Percentiles rank a stretch among this genome's conserved stretches.
phyloP scores from a whole-genome alignment of 352 stramenopile genomes.

The Phytophthora aleatoria region DNA sequence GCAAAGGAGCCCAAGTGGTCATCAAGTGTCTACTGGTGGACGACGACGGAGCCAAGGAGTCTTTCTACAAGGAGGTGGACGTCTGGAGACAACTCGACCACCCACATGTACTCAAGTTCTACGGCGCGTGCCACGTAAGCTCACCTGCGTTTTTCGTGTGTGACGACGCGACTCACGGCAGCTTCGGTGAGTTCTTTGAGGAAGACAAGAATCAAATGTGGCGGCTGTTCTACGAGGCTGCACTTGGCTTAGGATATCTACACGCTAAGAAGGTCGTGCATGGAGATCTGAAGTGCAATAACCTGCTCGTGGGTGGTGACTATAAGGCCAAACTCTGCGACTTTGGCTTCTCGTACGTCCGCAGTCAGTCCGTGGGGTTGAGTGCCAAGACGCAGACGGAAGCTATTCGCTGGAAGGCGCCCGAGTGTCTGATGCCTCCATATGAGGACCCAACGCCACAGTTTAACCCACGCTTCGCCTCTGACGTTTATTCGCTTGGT shows the following conservation, averaged over 20 bases:
- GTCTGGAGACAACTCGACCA: background rate
- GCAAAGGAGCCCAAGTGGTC: background rate
- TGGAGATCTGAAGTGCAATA: conserved; percentile 7
- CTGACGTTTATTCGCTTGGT: conserved; percentile 12
- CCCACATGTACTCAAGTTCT: background rate
- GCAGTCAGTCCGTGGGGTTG: background rate
- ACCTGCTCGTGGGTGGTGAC: conserved; percentile 1
- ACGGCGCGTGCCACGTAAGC: background rate
- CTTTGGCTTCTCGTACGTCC: background rate
- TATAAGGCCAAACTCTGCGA: conserved; percentile 5
- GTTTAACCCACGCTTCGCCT: conserved; percentile 8
- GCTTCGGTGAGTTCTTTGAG: background rate
- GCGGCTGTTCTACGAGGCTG: background rate
- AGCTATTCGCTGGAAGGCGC: conserved; percentile 8
- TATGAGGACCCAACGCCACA: background rate
- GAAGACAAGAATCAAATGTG: background rate
- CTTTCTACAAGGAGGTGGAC: conserved; percentile 8
- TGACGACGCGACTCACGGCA: background rate
- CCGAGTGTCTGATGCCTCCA: conserved; percentile 2
- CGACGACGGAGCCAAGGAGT: conserved; percentile 4
- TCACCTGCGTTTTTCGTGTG: background rate
- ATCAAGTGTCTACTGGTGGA: conserved; percentile 15
- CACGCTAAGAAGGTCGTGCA: background rate
- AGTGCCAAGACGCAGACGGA: background rate
- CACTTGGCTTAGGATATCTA: background rate